A percentile compares a stretch with the other conserved stretches of the same genome.
phyloP scores from a whole-genome alignment of 2,329 filamentous ascomycete species.

The Teratosphaeria destructans region DNA sequence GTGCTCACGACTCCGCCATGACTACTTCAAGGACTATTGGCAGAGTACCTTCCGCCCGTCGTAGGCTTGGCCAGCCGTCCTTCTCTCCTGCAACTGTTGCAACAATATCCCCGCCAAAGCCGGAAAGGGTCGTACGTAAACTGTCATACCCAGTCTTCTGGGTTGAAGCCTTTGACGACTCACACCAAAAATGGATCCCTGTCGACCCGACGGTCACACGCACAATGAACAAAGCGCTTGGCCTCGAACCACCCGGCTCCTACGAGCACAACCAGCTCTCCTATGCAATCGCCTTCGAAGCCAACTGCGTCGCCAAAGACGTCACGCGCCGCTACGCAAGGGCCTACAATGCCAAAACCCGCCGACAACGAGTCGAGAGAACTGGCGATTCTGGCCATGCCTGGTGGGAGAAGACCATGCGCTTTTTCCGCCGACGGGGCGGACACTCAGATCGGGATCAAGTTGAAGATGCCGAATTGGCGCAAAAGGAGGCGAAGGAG shows the following conservation, averaged over 20 bases:
- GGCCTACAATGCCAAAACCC: slow-evolving; percentile 81
- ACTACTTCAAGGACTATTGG: slow-evolving; percentile 11
- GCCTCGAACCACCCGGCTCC: slow-evolving; percentile 71
- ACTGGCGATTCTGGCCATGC: slow-evolving; percentile 41
- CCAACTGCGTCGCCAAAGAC: slow-evolving; percentile 66
- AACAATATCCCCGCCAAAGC: slow-evolving; percentile 14
- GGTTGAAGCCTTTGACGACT: slow-evolving; percentile 82
- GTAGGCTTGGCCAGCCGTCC: slow-evolving; percentile 24
- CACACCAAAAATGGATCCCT: slow-evolving; percentile 83
- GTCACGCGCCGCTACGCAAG: slow-evolving; percentile 83
- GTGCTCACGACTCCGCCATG: slow-evolving; percentile 16
- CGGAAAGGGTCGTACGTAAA: slow-evolving; percentile 46
- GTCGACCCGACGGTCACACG: slow-evolving; percentile 76
- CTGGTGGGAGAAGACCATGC: slow-evolving; percentile 47
- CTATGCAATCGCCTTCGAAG: slow-evolving; percentile 80
- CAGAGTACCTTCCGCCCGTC: slow-evolving; percentile 20
- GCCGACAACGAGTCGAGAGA: slow-evolving; percentile 66
- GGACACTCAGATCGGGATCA: slow-evolving; percentile 56
- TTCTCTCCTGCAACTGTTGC: slow-evolving; percentile 9
- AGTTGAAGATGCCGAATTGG: slow-evolving; percentile 70
- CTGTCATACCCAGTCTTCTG: slow-evolving; percentile 80
- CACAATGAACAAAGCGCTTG: slow-evolving; percentile 63
- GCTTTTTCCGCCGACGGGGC: slow-evolving; percentile 29
- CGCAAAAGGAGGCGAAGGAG: slow-evolving; percentile 60
- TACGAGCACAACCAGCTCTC: slow-evolving; percentile 66